Evolutionary conservation across 306 rosid genomes (phyloP).

Genomic region (Cercis canadensis): DNA sequence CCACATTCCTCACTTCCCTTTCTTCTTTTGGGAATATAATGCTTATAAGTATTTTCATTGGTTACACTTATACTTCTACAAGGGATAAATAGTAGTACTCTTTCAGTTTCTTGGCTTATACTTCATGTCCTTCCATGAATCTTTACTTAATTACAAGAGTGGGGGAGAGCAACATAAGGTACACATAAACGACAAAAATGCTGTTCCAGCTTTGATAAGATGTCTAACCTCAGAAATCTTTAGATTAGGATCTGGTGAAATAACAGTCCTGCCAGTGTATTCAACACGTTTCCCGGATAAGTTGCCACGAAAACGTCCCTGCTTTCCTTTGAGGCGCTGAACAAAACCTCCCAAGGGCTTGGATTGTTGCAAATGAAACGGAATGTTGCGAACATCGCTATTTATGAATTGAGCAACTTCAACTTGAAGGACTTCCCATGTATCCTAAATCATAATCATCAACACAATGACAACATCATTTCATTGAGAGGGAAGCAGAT

Average conservation of each 20-base stretch:
- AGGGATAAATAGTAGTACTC: constrained; percentile 6
- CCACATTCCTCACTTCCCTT: not conserved
- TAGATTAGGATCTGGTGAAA: constrained; percentile 96
- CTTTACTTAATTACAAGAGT: too few species aligned
- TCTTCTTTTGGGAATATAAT: not conserved
- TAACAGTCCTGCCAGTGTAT: constrained; percentile 92
- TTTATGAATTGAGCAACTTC: constrained; percentile 86
- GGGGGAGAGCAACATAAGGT: constrained; percentile 4
- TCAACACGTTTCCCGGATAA: constrained; percentile 95
- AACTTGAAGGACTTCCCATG: constrained; percentile 72
- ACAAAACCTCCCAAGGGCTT: constrained; percentile 75
- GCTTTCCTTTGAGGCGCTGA: constrained; percentile 96
- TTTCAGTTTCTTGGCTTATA: constrained; percentile 11
- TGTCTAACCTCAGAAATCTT: constrained; percentile 83
- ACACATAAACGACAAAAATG: constrained; percentile 1
- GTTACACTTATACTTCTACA: not conserved
- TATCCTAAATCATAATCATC: constrained; percentile 52
- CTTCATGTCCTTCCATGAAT: constrained; percentile 6
- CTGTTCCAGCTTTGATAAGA: constrained; percentile 26
- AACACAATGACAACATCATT: constrained; percentile 40
- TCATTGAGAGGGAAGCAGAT: constrained; percentile 21
- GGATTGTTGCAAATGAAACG: constrained; percentile 45
- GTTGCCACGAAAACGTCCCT: constrained; percentile 93
- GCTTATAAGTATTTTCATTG: not conserved
- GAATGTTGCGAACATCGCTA: constrained; percentile 78